Percentiles rank a stretch among this genome's conserved stretches.
Evolutionary conservation across 1,139 yeast species (phyloP).

Genomic region (Saccharomyces hybrid): DNA sequence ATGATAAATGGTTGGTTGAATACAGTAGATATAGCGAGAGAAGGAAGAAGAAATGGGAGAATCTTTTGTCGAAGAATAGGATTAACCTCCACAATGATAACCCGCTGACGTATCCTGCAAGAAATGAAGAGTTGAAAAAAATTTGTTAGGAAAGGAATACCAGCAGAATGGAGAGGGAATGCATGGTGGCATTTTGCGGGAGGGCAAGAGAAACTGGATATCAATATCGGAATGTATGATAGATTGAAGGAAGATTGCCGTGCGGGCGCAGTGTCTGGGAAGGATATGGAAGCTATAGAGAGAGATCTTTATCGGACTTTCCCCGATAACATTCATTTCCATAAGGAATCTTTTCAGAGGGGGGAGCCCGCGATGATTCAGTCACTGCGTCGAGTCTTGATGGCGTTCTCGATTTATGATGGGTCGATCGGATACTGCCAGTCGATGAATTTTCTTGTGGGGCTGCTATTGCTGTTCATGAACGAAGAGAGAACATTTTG

Average conservation of each 20-base stretch:
- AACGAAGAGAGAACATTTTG: slow-evolving; percentile 87
- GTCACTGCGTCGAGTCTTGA: slow-evolving; percentile 68
- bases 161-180: slow-evolving; percentile 93
- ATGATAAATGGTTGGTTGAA: slow-evolving; percentile 61
- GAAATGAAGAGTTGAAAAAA: slow-evolving; percentile 71
- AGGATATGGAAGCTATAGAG: slow-evolving; percentile 82
- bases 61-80: slow-evolving; percentile 58
- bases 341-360: slow-evolving; percentile 29
- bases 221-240: slow-evolving; percentile 67
- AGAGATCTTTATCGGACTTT: slow-evolving; percentile 88
- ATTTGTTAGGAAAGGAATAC: slow-evolving; percentile 81
- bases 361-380: slow-evolving; percentile 58
- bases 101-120: slow-evolving; percentile 63
- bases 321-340: slow-evolving; percentile 82
- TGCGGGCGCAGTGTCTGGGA: slow-evolving; percentile 35
- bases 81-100: slow-evolving; percentile 36
- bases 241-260: slow-evolving; percentile 6
- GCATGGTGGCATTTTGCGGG: slow-evolving; percentile 95
- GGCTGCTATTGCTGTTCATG: slow-evolving; percentile 71
- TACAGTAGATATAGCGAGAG: slow-evolving; percentile 52
- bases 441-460: slow-evolving; percentile 84
- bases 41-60: slow-evolving; percentile 66
- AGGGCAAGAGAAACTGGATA: slow-evolving; percentile 66
- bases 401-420: slow-evolving; percentile 76
- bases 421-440: slow-evolving; percentile 95